These are phyloP conservation scores for Cordyceps pruinosa DNA, from an alignment of 2,329 filamentous ascomycete genomes.

Conservation along the genomic window DNA sequence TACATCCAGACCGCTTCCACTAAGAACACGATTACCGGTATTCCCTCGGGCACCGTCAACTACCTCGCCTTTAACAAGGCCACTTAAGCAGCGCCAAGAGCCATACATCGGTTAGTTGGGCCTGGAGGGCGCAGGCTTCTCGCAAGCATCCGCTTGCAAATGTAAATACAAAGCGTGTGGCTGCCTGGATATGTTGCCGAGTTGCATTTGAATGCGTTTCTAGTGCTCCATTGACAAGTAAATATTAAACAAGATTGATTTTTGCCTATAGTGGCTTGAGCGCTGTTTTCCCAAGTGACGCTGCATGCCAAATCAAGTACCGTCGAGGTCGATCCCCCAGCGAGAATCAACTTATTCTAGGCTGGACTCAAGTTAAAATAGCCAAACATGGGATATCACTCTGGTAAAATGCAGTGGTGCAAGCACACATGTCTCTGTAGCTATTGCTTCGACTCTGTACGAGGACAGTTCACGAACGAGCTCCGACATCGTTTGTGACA, in stretches of 20 bases:
- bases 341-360: too few species aligned
- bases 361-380: too few species aligned
- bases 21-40: slow-evolving; percentile 29
- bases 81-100: not conserved
- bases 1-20: slow-evolving; percentile 35
- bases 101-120: not conserved
- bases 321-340: too few species aligned
- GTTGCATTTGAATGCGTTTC: not conserved
- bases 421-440: too few species aligned
- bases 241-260: not conserved
- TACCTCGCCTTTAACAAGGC: slow-evolving; percentile 28
- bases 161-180: not conserved
- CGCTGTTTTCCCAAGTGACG: too few species aligned
- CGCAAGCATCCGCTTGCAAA: not conserved
- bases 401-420: too few species aligned
- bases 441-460: too few species aligned
- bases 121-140: not conserved
- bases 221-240: not conserved
- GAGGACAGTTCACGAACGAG: too few species aligned
- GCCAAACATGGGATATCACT: too few species aligned
- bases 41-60: slow-evolving; percentile 30
- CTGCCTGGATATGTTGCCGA: not conserved
- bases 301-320: too few species aligned
- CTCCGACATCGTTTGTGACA: too few species aligned
- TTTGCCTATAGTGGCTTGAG: not conserved